Evolutionary conservation across 768 basidiomycete genomes (phyloP).

Genomic region (Kwoniella mangroviensis): DNA sequence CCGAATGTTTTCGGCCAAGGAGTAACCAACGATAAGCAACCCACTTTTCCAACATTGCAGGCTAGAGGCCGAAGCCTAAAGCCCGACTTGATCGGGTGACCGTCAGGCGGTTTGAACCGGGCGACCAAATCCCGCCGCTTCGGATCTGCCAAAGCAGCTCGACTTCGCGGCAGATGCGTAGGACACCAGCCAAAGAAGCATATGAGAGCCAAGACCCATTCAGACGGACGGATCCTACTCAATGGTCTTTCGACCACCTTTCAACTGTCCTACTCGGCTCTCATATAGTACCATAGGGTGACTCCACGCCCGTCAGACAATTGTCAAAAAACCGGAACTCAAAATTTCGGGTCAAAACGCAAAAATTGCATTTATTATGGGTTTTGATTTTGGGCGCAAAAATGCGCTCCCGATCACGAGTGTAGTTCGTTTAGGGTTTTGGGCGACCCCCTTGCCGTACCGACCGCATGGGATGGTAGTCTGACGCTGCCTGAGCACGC

Average conservation of each 20-base stretch:
- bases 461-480: background rate
- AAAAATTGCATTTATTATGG: slow-evolving; percentile 20
- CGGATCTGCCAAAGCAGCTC: slow-evolving; percentile 8
- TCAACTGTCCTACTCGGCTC: background rate
- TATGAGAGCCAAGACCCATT: slow-evolving; percentile 15
- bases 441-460: background rate
- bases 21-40: slow-evolving; percentile 59
- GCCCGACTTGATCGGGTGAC: slow-evolving; percentile 2
- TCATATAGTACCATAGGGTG: slow-evolving; percentile 19
- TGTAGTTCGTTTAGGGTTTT: slow-evolving; percentile 10
- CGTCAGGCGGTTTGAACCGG: background rate
- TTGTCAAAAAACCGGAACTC: slow-evolving; percentile 14
- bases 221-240: background rate
- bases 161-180: slow-evolving; percentile 1
- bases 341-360: slow-evolving; percentile 24
- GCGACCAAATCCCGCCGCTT: background rate
- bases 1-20: slow-evolving; percentile 57
- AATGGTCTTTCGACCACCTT: background rate
- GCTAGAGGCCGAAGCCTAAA: slow-evolving; percentile 5
- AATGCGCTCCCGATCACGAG: background rate
- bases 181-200: slow-evolving; percentile 6
- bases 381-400: slow-evolving; percentile 20
- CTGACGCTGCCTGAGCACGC: background rate
- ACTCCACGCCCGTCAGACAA: slow-evolving; percentile 10
- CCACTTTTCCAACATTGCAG: slow-evolving; percentile 52